phyloP scores from a whole-genome alignment of 148 eudicot species.

The Cornus florida region DNA sequence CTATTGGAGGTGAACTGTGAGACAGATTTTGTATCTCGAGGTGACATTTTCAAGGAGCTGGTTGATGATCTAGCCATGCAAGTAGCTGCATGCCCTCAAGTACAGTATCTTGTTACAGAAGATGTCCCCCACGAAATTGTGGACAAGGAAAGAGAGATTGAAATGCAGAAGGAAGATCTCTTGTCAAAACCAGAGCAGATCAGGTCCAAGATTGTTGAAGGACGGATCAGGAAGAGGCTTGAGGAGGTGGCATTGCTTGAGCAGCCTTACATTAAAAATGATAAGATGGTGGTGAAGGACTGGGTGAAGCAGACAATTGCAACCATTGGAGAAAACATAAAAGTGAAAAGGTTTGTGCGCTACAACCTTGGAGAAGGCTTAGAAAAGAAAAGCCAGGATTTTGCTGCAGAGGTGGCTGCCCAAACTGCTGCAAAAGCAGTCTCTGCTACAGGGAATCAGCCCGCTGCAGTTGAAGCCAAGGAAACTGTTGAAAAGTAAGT shows the following conservation, averaged over 20 bases:
- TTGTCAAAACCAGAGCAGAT: constrained; percentile 87
- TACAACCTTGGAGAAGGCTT: constrained; percentile 92
- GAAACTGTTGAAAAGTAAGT: constrained; percentile 67
- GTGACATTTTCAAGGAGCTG: constrained; percentile 83
- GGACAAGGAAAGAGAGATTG: constrained; percentile 79
- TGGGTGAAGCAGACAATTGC: constrained; percentile 94
- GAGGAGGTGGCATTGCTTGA: constrained; percentile 90
- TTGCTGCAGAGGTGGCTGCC: constrained; percentile 99
- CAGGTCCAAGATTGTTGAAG: constrained; percentile 84
- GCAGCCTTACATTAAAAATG: constrained; percentile 92
- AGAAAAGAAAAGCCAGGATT: constrained; percentile 86
- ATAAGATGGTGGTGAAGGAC: constrained; percentile 81
- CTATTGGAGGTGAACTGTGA: constrained; percentile 92
- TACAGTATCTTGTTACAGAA: constrained; percentile 63
- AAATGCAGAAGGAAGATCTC: constrained; percentile 96
- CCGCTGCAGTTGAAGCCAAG: constrained; percentile 50
- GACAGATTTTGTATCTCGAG: constrained; percentile 93
- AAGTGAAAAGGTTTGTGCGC: constrained; percentile 75
- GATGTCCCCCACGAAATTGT: constrained; percentile 75
- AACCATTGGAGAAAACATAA: constrained; percentile 88
- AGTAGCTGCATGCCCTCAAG: constrained; percentile 99
- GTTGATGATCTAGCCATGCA: constrained; percentile 98
- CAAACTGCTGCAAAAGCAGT: constrained; percentile 76
- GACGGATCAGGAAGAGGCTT: constrained; percentile 85
- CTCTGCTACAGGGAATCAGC: constrained; percentile 43